Evolutionary conservation across 2,329 filamentous ascomycete genomes (phyloP), one percentile per base, ranked within the genome.

Genomic region (Golovinomyces cichoracearum): DNA sequence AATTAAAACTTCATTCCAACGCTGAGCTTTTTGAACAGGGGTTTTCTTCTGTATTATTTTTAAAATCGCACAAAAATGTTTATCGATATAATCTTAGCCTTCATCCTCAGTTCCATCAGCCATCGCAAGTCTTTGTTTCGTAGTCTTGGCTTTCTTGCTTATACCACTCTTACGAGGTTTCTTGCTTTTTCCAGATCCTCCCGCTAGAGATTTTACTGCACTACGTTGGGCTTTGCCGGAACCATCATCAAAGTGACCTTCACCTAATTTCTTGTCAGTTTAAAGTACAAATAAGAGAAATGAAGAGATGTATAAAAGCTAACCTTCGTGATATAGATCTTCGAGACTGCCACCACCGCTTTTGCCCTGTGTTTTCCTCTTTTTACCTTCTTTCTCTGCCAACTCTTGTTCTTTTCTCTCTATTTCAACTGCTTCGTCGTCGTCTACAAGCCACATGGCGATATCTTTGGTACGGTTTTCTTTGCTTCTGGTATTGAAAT

Each of bases 311-410:
- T 47, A 5, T 1, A 48, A 4, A 49, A 33, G 66, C 83, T 77
- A 63, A 93, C 90, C 90, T 72, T 98, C 90, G 63, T 98, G 90
- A 66, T 98, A 98, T 83, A 98, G 85, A 61, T 94, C 88, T 63
- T 95, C 90, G 64, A 95, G 66, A 59, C 80, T 88, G 57, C 74
- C 73, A 35, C 59, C 63, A 50, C 74, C 73, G 33, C 58, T 63
- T 51, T 68, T 68, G 38, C 65, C 67, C 52, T 68, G 66, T 63
- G 75, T 75, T 63, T 75, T 75, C 50, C 70, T 65, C 62, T 74
- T 75, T 53, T 64, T 68, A 33, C 71, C 72, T 47, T 62, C 59
- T 19, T 55, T 50, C 52, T 75, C 74, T 13, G 83, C 69, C 5
- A 92, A 67, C 63, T 94, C 85, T 55, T 83, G 84, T 65, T 94